These are phyloP conservation scores for Nakazawaea molendinolei DNA, from an alignment of 805 yeast species.

Conservation along the genomic window DNA sequence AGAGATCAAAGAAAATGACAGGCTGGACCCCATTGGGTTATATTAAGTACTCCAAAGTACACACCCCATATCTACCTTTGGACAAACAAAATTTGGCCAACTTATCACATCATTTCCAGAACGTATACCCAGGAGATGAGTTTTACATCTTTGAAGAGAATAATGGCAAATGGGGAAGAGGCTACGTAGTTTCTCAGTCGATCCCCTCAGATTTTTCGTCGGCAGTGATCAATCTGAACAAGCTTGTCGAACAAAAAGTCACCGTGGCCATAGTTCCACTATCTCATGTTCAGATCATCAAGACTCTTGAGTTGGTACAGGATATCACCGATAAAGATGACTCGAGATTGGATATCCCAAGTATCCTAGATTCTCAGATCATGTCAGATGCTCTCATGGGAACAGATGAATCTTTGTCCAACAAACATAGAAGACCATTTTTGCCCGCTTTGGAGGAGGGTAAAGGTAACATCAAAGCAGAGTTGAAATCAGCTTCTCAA, in stretches of 20 bases:
- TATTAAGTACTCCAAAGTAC: slow-evolving; percentile 36
- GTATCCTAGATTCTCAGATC: slow-evolving; percentile 28
- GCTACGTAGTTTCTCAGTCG: slow-evolving; percentile 63
- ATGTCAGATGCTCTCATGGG: slow-evolving; percentile 24
- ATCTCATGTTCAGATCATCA: slow-evolving; percentile 40
- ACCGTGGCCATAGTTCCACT: slow-evolving; percentile 57
- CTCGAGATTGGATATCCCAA: slow-evolving; percentile 25
- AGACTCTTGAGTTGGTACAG: slow-evolving; percentile 33
- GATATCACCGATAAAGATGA: slow-evolving; percentile 14
- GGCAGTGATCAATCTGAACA: slow-evolving; percentile 53
- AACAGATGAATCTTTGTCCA: slow-evolving; percentile 7
- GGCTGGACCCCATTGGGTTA: slow-evolving; percentile 44
- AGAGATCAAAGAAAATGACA: neutral
- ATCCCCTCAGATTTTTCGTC: slow-evolving; percentile 62
- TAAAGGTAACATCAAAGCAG: slow-evolving; percentile 43
- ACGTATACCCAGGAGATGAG: slow-evolving; percentile 72
- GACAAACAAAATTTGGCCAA: slow-evolving; percentile 28
- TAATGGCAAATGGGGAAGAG: slow-evolving; percentile 69
- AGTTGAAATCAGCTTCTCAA: slow-evolving; percentile 50
- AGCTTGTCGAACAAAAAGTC: slow-evolving; percentile 50
- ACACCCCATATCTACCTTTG: slow-evolving; percentile 39
- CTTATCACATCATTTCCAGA: slow-evolving; percentile 32
- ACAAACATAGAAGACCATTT: slow-evolving; percentile 33
- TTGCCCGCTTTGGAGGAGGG: slow-evolving; percentile 47
- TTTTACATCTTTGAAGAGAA: slow-evolving; percentile 65